Percentiles rank a stretch among this genome's conserved stretches.
These are phyloP conservation scores for Parsonsia alboflavescens DNA, from an alignment of 257 asterid species.

Conservation along the genomic window DNA sequence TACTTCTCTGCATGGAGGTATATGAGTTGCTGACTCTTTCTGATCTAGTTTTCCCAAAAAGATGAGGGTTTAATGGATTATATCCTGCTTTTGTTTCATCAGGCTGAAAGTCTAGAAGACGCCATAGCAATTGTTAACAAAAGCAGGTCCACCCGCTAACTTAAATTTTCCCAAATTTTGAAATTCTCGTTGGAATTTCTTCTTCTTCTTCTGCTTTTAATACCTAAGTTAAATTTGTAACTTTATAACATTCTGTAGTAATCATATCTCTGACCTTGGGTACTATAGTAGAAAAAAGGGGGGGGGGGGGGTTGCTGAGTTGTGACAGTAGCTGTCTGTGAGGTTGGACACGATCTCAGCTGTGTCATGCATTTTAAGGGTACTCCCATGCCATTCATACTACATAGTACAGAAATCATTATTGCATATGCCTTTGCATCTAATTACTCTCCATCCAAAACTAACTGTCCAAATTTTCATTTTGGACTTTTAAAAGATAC, in stretches of 20 bases:
- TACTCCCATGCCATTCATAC: neutral
- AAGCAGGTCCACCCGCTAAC: conserved; percentile 28
- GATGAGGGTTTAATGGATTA: conserved; percentile 4
- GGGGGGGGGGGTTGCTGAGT: too few relatives aligned
- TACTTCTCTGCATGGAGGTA: conserved; percentile 53
- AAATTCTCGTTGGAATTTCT: too few relatives aligned
- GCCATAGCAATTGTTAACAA: conserved; percentile 39
- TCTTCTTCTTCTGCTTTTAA: too few relatives aligned
- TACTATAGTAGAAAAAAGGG: too few relatives aligned
- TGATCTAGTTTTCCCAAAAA: neutral
- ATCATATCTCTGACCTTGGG: too few relatives aligned
- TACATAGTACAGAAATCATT: neutral
- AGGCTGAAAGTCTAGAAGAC: conserved; percentile 42
- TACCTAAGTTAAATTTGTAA: too few relatives aligned
- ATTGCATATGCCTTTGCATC: neutral
- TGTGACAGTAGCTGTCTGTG: neutral
- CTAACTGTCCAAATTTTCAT: too few relatives aligned
- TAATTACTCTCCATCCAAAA: neutral
- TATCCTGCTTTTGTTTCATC: conserved; percentile 12
- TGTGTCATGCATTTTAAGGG: too few relatives aligned
- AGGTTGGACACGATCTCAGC: neutral
- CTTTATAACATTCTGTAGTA: neutral
- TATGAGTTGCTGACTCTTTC: neutral
- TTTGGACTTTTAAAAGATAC: too few relatives aligned
- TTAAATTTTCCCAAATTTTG: neutral